These are phyloP conservation scores for Kodamaea sp. DNA, from an alignment of 1,139 yeast species.

Conservation along the genomic window DNA sequence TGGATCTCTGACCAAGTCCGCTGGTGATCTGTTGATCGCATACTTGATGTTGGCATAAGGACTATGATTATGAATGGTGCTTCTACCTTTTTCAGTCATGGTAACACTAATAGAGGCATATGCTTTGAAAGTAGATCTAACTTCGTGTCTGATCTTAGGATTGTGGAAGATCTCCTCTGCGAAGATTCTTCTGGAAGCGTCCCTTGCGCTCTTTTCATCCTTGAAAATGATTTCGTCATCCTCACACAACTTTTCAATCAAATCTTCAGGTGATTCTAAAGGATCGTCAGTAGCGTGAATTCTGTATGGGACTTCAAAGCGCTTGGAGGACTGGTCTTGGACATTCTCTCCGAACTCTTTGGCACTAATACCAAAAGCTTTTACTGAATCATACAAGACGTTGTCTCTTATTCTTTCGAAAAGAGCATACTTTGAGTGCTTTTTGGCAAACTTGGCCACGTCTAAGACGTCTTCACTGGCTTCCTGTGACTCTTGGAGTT, in stretches of 20 bases:
- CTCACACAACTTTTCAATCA: conserved; percentile 58
- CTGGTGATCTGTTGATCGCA: conserved; percentile 77
- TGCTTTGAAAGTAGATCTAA: conserved; percentile 68
- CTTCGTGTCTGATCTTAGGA: conserved; percentile 75
- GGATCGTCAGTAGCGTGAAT: conserved; percentile 79
- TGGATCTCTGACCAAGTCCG: conserved; percentile 72
- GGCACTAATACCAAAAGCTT: conserved; percentile 75
- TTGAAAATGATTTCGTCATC: conserved; percentile 58
- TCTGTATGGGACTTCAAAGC: conserved; percentile 53
- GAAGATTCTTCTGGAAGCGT: conserved; percentile 72
- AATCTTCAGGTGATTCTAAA: conserved; percentile 60
- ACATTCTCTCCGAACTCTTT: conserved; percentile 85
- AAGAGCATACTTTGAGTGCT: conserved; percentile 70
- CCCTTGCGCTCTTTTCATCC: conserved; percentile 64
- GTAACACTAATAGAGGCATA: conserved; percentile 73
- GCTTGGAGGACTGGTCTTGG: conserved; percentile 54
- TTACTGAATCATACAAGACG: conserved; percentile 65
- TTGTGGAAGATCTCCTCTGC: conserved; percentile 82
- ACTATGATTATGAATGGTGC: conserved; percentile 75
- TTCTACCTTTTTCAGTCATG: conserved; percentile 84
- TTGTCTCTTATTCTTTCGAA: conserved; percentile 78
- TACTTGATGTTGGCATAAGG: conserved; percentile 90
- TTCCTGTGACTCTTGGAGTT: conserved; percentile 11
- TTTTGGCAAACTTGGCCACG: conserved; percentile 37
- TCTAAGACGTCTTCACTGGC: conserved; percentile 18